Evolutionary conservation across 2,329 filamentous ascomycete species (phyloP).

Genomic region (Fusarium kyushuense): DNA sequence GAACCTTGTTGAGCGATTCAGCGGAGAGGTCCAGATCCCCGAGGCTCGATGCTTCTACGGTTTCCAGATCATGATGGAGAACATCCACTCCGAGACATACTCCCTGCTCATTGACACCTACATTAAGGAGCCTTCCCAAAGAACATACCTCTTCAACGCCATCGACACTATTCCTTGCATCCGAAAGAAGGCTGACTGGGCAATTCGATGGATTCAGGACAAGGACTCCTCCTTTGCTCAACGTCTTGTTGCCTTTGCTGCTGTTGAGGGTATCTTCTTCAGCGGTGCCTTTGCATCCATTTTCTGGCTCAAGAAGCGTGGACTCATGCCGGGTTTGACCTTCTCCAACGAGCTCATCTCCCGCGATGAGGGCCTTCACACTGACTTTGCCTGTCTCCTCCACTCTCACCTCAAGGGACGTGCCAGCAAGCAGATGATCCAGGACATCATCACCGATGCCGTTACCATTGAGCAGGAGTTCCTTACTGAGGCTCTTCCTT

Average conservation of each 20-base stretch:
- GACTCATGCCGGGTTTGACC: slow-evolving; percentile 96
- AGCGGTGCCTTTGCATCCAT: slow-evolving; percentile 98
- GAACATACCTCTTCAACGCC: slow-evolving; percentile 95
- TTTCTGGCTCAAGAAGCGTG: slow-evolving; percentile 99
- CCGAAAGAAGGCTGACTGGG: slow-evolving; percentile 98
- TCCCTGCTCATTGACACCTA: slow-evolving; percentile 99
- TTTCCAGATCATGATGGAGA: slow-evolving; percentile 99
- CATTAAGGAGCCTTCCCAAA: slow-evolving; percentile 96
- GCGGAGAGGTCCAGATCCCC: slow-evolving; percentile 93
- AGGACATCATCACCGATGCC: slow-evolving; percentile 93
- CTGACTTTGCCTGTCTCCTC: slow-evolving; percentile 96
- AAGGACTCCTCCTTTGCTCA: slow-evolving; percentile 94
- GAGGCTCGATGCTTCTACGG: slow-evolving; percentile 99
- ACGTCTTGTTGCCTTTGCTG: slow-evolving; percentile 95
- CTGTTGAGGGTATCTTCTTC: slow-evolving; percentile 99
- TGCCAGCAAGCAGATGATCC: slow-evolving; percentile 82
- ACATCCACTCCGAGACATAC: slow-evolving; percentile 99
- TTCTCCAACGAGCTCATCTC: slow-evolving; percentile 99
- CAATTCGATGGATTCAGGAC: slow-evolving; percentile 93
- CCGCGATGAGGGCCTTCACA: slow-evolving; percentile 98
- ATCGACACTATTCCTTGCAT: slow-evolving; percentile 99
- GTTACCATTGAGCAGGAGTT: slow-evolving; percentile 98
- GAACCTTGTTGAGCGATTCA: slow-evolving; percentile 98
- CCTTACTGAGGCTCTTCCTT: slow-evolving; percentile 93
- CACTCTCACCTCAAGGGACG: slow-evolving; percentile 98